Base-by-base conservation (phyloP, 192 early-diverging fungal genomes). In the Phycomyces blakesleeanus region DNA sequence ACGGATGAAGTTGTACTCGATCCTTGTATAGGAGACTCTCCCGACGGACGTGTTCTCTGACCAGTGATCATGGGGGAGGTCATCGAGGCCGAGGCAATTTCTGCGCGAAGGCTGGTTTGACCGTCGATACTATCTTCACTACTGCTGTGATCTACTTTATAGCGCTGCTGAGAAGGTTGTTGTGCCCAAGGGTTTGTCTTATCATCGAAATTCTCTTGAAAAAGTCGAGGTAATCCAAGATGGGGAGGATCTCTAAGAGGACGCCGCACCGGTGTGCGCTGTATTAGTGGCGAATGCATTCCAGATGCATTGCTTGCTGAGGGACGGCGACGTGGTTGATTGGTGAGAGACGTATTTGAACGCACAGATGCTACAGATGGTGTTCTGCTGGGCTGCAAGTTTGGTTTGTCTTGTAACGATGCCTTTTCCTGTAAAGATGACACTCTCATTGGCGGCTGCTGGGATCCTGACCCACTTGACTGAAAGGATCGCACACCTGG, bases 171-270 rank as follows among this genome's bases (percentile, higher is more conserved):
- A 47, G 44, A 47, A 47, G 44, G 21, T 38, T 60, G 58, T 10
- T 8, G 15, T 20, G 60, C 60, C 60, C 60, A 62, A 16, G 60
- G 60, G 51, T 62, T 62, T 4, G 21, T 4, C 14, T 51, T 49
- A 11, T 47, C 41, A 5, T 57, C 55, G 4, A 57, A 57, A 4
- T 29, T 25, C 4, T 57, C 55, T n/a, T 34, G 29, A 12, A 47
- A 18, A 18, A 47, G 12, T 47, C 44, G 18, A 47, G 12, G 18
- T 11, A 47, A 12, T 18, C 12, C 12, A 47, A 47, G 44, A 47
- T 3, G 44, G 18, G 44, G 15, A 7, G 15, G 18, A 3, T 47
- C 44, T 47, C 15, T 47, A 11, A 18, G 12, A 47, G 18, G 18
- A 18, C 44, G 15, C 3, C 18, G 3, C 11, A 47, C 18, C 11